A percentile compares a stretch with the other conserved stretches of the same genome.
Evolutionary conservation across 129 eudicot species (phyloP).

Genomic region (Logfia minima): DNA sequence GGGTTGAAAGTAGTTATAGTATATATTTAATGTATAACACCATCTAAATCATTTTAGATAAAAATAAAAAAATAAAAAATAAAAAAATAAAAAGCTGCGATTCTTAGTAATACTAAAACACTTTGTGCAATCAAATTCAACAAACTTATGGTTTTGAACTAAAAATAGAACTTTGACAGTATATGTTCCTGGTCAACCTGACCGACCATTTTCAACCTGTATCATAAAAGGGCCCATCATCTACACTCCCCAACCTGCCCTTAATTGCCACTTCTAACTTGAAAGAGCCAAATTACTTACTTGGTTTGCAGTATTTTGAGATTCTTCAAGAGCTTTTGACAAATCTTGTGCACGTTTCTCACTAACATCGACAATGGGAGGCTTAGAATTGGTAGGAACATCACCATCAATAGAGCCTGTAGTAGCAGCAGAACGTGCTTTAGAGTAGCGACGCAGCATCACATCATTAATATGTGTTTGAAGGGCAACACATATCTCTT

Average conservation of each 20-base stretch:
- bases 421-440: constrained; percentile 66
- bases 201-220: background rate
- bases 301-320: constrained; percentile 59
- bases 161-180: too few relatives aligned
- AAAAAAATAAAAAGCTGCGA: too few relatives aligned
- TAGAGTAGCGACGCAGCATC: constrained; percentile 95
- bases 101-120: too few relatives aligned
- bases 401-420: constrained; percentile 55
- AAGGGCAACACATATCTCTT: constrained; percentile 98
- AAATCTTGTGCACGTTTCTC: constrained; percentile 79
- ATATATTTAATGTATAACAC: too few relatives aligned
- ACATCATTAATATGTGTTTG: constrained; percentile 99
- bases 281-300: constrained; percentile 41
- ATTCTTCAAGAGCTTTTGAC: constrained; percentile 83
- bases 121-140: background rate
- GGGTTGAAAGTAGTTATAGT: background rate
- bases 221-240: background rate
- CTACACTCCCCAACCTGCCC: background rate
- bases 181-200: background rate
- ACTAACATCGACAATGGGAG: constrained; percentile 52
- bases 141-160: background rate
- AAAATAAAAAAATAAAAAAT: too few relatives aligned
- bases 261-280: background rate
- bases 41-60: too few relatives aligned
- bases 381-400: constrained; percentile 44